Evolutionary conservation across 208 protist genomes (phyloP).

Genomic region (Herpetomonas samuelpessoai): DNA sequence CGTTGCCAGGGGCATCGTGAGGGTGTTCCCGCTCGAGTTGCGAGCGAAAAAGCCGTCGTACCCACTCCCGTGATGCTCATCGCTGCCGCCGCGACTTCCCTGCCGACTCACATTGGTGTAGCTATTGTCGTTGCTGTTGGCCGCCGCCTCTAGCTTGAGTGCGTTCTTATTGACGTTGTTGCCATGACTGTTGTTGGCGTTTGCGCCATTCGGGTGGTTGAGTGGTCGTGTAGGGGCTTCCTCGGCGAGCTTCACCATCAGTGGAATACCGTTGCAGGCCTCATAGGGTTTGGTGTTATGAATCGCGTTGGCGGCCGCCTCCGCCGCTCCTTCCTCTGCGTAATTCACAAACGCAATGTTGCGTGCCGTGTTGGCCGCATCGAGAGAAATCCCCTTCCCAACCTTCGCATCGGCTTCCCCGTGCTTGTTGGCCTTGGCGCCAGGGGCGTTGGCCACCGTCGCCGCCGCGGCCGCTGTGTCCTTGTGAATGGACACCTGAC

Average conservation of each 20-base stretch:
- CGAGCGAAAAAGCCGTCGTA: neutral
- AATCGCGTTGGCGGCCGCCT: conserved; percentile 27
- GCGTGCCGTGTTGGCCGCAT: neutral
- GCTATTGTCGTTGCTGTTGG: conserved; percentile 5
- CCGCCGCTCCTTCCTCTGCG: conserved; percentile 42
- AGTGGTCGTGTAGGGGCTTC: conserved; percentile 19
- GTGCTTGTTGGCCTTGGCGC: neutral
- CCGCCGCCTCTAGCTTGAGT: neutral
- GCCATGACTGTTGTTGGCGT: neutral
- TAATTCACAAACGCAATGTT: conserved; percentile 46
- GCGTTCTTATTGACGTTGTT: neutral
- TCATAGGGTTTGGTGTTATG: conserved; percentile 52
- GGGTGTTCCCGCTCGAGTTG: neutral
- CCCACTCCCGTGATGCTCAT: neutral
- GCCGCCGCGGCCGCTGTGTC: conserved; percentile 35
- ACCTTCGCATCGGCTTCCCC: neutral
- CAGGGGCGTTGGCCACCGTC: neutral
- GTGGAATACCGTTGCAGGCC: conserved; percentile 28
- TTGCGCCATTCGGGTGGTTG: conserved; percentile 5
- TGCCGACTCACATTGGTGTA: neutral
- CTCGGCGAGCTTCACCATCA: conserved; percentile 52
- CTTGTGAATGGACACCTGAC: conserved; percentile 31
- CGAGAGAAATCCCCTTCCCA: too few relatives aligned
- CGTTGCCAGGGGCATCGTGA: too few relatives aligned
- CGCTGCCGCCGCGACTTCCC: neutral